A percentile compares a stretch with the other conserved stretches of the same genome.
Conservation (phyloP, 2,329 filamentous ascomycete species). For the Penicillium sp. region DNA sequence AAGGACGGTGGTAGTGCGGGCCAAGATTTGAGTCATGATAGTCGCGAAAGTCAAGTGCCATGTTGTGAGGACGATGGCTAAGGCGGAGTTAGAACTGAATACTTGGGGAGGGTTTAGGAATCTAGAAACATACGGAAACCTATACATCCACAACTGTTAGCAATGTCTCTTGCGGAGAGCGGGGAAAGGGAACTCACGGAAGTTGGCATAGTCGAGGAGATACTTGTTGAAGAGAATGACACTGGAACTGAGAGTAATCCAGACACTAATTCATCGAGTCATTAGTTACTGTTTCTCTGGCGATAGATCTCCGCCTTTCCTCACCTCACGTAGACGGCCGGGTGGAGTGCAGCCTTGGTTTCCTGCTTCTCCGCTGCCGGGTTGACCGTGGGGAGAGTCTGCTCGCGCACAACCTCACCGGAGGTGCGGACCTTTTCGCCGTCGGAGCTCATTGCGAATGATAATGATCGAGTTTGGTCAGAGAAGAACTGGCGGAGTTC, state of each 20-base stretch:
- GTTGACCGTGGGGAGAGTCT: constrained; percentile 76
- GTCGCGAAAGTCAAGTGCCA: constrained; percentile 95
- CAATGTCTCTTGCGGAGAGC: constrained; percentile 24
- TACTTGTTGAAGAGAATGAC: constrained; percentile 99
- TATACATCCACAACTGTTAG: constrained; percentile 15
- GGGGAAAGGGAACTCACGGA: constrained; percentile 39
- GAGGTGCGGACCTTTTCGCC: constrained; percentile 83
- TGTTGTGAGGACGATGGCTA: constrained; percentile 73
- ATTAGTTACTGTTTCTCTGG: not conserved
- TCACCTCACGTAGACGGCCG: constrained; percentile 79
- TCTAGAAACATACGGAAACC: constrained; percentile 32
- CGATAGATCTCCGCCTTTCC: not conserved
- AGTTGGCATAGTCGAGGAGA: constrained; percentile 74
- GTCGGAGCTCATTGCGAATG: constrained; percentile 58
- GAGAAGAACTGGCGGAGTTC: constrained; percentile 49
- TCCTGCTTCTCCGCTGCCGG: constrained; percentile 71
- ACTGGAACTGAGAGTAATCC: constrained; percentile 89
- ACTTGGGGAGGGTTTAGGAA: not conserved
- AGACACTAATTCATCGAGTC: constrained; percentile 60
- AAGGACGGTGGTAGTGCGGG: constrained; percentile 82
- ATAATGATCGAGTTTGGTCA: constrained; percentile 37
- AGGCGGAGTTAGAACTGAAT: constrained; percentile 32
- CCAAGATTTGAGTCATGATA: constrained; percentile 89
- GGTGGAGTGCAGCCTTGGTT: constrained; percentile 67
- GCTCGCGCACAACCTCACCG: constrained; percentile 59